Evolutionary conservation across 345 rosid genomes (phyloP).

Genomic region (Erysimum cheiranthoides): DNA sequence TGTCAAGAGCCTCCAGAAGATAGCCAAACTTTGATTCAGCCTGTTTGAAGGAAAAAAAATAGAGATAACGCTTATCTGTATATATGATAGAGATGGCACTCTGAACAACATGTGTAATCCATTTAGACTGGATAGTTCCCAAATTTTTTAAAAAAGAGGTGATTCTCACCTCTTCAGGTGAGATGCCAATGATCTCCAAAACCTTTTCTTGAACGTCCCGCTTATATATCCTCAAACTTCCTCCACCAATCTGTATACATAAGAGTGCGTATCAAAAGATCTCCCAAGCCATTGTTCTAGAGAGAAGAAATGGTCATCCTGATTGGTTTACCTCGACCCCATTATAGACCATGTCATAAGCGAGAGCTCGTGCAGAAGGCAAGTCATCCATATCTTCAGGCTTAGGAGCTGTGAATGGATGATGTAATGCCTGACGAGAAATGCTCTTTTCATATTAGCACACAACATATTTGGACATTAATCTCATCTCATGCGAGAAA

Average conservation of each 20-base stretch:
- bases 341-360: slow-evolving; percentile 98
- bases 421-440: slow-evolving; percentile 81
- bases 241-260: slow-evolving; percentile 89
- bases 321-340: slow-evolving; percentile 79
- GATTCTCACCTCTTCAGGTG: slow-evolving; percentile 68
- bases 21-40: slow-evolving; percentile 96
- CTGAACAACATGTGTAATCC: background rate
- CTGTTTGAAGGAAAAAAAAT: slow-evolving; percentile 47
- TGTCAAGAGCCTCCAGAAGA: slow-evolving; percentile 94
- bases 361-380: slow-evolving; percentile 90
- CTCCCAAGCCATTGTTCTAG: slow-evolving; percentile 12
- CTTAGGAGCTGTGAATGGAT: slow-evolving; percentile 95
- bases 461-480: slow-evolving; percentile 12
- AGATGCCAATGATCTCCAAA: slow-evolving; percentile 80
- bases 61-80: slow-evolving; percentile 10
- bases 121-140: background rate
- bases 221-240: slow-evolving; percentile 94
- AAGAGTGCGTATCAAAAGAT: background rate
- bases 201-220: slow-evolving; percentile 91
- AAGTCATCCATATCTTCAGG: slow-evolving; percentile 89
- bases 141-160: slow-evolving; percentile 1
- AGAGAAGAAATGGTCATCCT: slow-evolving; percentile 21
- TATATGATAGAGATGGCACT: background rate
- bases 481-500: slow-evolving; percentile 22
- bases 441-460: slow-evolving; percentile 26